These are phyloP conservation scores for Heritiera littoralis DNA, from an alignment of 345 rosid species.

Conservation along the genomic window DNA sequence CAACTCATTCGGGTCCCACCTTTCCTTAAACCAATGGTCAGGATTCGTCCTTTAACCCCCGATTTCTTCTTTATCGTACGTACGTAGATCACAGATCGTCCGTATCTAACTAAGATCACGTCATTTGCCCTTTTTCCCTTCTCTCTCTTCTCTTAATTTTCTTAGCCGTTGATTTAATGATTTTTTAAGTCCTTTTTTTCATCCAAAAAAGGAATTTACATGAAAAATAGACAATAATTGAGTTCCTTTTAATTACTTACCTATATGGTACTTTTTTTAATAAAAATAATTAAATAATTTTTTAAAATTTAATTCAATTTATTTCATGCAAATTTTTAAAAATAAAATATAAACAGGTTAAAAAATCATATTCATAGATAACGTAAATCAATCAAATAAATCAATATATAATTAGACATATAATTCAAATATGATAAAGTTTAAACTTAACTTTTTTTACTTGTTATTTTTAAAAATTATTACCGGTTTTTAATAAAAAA, in stretches of 20 bases:
- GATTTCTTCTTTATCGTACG: neutral
- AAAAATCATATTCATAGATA: too few species aligned
- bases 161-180: neutral
- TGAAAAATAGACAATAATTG: neutral
- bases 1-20: slow-evolving; percentile 12
- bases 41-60: slow-evolving; percentile 7
- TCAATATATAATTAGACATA: too few species aligned
- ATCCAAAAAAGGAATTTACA: neutral
- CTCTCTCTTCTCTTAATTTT: neutral
- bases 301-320: too few species aligned
- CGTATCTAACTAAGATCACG: neutral
- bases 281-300: neutral
- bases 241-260: neutral
- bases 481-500: too few species aligned
- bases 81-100: slow-evolving; percentile 7
- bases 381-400: too few species aligned
- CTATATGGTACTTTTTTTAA: too few species aligned
- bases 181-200: neutral
- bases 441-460: too few species aligned
- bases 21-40: slow-evolving; percentile 10
- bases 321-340: too few species aligned
- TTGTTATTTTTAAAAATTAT: too few species aligned
- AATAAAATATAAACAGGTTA: too few species aligned
- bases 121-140: neutral
- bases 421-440: too few species aligned